Evolutionary conservation across 352 stramenopile genomes (phyloP).

Genomic region (Phytophthora sp.): DNA sequence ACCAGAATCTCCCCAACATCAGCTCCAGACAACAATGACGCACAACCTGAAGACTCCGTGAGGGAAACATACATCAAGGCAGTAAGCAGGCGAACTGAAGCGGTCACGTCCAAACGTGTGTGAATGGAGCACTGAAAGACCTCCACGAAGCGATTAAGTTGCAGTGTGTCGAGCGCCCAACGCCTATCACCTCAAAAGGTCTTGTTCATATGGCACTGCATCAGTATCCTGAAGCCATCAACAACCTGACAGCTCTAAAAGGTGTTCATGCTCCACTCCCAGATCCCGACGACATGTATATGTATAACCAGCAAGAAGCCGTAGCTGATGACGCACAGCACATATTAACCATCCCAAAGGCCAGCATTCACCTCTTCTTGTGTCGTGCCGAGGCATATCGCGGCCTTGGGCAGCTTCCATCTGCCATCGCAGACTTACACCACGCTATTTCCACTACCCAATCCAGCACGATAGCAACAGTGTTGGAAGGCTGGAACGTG

Average conservation of each 20-base stretch:
- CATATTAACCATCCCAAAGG: constrained; percentile 19
- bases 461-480: constrained; percentile 25
- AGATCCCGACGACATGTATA: constrained; percentile 2
- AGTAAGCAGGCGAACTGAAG: constrained; percentile 15
- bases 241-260: constrained; percentile 54
- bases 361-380: constrained; percentile 47
- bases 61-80: constrained; percentile 16
- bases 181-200: constrained; percentile 47
- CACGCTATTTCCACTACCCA: constrained; percentile 41
- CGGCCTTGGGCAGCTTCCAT: constrained; percentile 51
- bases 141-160: constrained; percentile 38
- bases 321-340: constrained; percentile 6
- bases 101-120: constrained; percentile 14
- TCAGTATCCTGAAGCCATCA: constrained; percentile 40
- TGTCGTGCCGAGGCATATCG: constrained; percentile 54
- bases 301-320: constrained; percentile 26
- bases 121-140: constrained; percentile 37
- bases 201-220: constrained; percentile 43
- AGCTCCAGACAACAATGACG: constrained; percentile 2
- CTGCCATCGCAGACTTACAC: constrained; percentile 48
- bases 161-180: constrained; percentile 36
- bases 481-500: constrained; percentile 23
- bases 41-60: constrained; percentile 2
- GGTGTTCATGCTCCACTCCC: constrained; percentile 14
- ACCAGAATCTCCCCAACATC: constrained; percentile 23